phyloP scores from a whole-genome alignment of 2,329 filamentous ascomycete species.

The Amylocarpus encephaloides region DNA sequence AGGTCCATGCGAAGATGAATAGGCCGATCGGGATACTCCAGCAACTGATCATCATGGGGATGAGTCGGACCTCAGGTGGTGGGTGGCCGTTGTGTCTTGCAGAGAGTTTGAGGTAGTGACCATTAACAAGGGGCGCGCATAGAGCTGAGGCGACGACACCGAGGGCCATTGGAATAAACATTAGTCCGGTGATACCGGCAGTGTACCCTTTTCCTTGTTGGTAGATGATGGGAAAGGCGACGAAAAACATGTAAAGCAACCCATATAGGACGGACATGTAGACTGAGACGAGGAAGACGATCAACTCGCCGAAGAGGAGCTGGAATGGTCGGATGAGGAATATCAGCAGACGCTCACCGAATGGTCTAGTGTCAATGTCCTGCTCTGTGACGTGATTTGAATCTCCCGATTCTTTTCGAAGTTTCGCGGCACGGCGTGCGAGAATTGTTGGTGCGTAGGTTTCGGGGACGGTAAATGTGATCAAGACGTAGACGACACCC shows the following conservation, averaged over 20 bases:
- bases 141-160: slow-evolving; percentile 63
- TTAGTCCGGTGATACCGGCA: slow-evolving; percentile 67
- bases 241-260: slow-evolving; percentile 44
- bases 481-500: slow-evolving; percentile 62
- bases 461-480: slow-evolving; percentile 84
- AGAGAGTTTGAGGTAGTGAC: slow-evolving; percentile 65
- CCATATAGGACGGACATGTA: slow-evolving; percentile 74
- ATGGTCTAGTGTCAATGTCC: slow-evolving; percentile 66
- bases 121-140: slow-evolving; percentile 70
- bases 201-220: slow-evolving; percentile 69
- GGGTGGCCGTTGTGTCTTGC: slow-evolving; percentile 61
- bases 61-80: slow-evolving; percentile 69
- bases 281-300: slow-evolving; percentile 74
- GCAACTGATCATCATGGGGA: slow-evolving; percentile 76
- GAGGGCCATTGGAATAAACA: slow-evolving; percentile 79
- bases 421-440: slow-evolving; percentile 59
- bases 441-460: slow-evolving; percentile 81
- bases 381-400: slow-evolving; percentile 68
- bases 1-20: slow-evolving; percentile 64
- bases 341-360: slow-evolving; percentile 61
- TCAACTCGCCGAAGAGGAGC: slow-evolving; percentile 75
- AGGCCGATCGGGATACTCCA: slow-evolving; percentile 64
- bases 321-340: slow-evolving; percentile 81
- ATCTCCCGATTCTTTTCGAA: slow-evolving; percentile 64
- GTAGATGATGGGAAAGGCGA: slow-evolving; percentile 59